Evolutionary conservation across 2,329 filamentous ascomycete species (phyloP).

Genomic region (Scytalidium sp.): DNA sequence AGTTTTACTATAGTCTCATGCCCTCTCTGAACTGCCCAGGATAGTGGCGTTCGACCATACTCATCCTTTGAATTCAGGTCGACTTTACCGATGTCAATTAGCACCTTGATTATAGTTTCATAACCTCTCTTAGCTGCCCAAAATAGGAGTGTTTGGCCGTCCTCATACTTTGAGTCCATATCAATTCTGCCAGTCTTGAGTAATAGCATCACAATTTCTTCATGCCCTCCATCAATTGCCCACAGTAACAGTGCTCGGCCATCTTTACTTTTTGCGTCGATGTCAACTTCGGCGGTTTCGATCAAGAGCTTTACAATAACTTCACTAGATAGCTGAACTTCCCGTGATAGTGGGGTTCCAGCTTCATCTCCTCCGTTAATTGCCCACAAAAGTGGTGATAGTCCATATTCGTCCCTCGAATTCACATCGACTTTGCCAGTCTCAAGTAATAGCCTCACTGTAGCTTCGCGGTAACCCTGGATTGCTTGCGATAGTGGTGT

Average conservation of each 20-base stretch:
- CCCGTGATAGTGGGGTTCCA: slow-evolving; percentile 13
- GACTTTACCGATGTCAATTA: neutral
- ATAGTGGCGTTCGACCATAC: slow-evolving; percentile 11
- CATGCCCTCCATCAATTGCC: neutral
- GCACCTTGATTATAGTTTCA: neutral
- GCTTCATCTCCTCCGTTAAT: neutral
- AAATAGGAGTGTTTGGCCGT: slow-evolving; percentile 28
- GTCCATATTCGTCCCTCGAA: slow-evolving; percentile 12
- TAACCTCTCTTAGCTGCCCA: slow-evolving; percentile 11
- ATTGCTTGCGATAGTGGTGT: neutral
- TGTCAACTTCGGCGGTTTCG: neutral
- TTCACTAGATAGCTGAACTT: neutral
- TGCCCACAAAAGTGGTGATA: slow-evolving; percentile 28
- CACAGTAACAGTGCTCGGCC: neutral
- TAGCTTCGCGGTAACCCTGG: neutral
- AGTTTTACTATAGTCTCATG: slow-evolving; percentile 4
- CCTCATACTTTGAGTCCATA: neutral
- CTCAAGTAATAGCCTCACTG: too few species aligned
- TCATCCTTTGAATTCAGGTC: neutral
- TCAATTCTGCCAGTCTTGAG: too few species aligned
- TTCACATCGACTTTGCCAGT: too few species aligned
- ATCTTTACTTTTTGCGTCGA: neutral
- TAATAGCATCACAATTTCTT: neutral
- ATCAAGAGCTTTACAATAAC: slow-evolving; percentile 3
- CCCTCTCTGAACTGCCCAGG: slow-evolving; percentile 2